Conservation (phyloP, 2,329 filamentous ascomycete genomes). For the Penicillium sclerotigenum region DNA sequence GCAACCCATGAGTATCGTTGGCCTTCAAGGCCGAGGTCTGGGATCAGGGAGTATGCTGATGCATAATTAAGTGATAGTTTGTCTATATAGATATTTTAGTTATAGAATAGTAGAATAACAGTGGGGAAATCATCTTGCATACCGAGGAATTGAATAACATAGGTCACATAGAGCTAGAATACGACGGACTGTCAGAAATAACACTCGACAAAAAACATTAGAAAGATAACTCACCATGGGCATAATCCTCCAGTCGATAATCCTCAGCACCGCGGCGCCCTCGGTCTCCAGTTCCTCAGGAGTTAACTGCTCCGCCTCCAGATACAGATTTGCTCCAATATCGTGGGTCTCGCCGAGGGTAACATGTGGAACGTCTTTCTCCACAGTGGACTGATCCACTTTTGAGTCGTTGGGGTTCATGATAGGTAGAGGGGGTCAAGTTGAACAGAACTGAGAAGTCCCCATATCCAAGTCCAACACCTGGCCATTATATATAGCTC, state of each 20-base stretch:
- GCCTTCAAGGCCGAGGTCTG: constrained; percentile 42
- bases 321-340: constrained; percentile 47
- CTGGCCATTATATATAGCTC: neutral
- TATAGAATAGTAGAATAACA: too few species aligned
- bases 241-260: constrained; percentile 49
- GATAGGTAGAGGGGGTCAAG: neutral
- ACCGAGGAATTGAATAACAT: constrained; percentile 49
- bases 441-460: neutral
- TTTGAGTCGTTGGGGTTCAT: constrained; percentile 16
- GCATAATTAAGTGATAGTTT: constrained; percentile 34
- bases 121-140: neutral
- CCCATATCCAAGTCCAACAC: neutral
- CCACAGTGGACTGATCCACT: constrained; percentile 13
- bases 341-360: constrained; percentile 31
- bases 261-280: constrained; percentile 41
- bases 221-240: constrained; percentile 38
- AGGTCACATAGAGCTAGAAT: constrained; percentile 35
- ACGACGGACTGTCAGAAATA: constrained; percentile 18
- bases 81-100: constrained; percentile 13
- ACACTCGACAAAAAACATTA: too few species aligned
- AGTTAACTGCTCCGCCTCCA: constrained; percentile 45
- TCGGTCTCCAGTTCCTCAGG: constrained; percentile 46
- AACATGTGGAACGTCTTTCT: constrained; percentile 21
- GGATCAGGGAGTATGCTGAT: constrained; percentile 45
- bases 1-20: constrained; percentile 47